A percentile compares a stretch with the other conserved stretches of the same genome.
These are phyloP conservation scores for Populus hybrid DNA, from an alignment of 441 rosid species.

Conservation along the genomic window DNA sequence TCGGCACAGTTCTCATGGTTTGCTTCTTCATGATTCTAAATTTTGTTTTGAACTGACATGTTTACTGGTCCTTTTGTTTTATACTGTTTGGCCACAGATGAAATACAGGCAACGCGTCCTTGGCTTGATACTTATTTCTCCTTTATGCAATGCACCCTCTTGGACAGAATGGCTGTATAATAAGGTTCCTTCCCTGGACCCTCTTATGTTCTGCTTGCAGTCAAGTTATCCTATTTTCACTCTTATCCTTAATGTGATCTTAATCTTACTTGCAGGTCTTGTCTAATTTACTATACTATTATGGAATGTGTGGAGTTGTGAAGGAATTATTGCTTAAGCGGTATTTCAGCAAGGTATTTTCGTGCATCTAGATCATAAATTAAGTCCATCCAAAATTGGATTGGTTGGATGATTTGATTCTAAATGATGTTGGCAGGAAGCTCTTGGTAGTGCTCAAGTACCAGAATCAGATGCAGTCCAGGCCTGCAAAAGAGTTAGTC, in stretches of 20 bases:
- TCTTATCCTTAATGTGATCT: background rate
- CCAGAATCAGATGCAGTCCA: slow-evolving; percentile 84
- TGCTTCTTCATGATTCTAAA: background rate
- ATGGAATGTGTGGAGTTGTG: slow-evolving; percentile 90
- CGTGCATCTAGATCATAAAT: slow-evolving; percentile 4
- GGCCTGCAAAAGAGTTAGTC: slow-evolving; percentile 79
- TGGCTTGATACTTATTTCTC: slow-evolving; percentile 91
- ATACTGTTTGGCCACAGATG: slow-evolving; percentile 44
- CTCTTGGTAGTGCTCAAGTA: slow-evolving; percentile 70
- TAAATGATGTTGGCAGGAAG: slow-evolving; percentile 54
- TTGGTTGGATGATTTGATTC: slow-evolving; percentile 17
- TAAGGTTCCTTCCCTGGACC: slow-evolving; percentile 52
- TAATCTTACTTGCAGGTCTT: slow-evolving; percentile 54
- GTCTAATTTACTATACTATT: slow-evolving; percentile 79
- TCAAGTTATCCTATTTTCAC: slow-evolving; percentile 14
- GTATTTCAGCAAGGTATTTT: slow-evolving; percentile 86
- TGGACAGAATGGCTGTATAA: slow-evolving; percentile 97
- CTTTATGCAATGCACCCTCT: slow-evolving; percentile 87
- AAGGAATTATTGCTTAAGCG: slow-evolving; percentile 83
- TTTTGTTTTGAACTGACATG: background rate
- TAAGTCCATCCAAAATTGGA: background rate
- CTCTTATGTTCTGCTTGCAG: slow-evolving; percentile 5
- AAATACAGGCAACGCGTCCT: slow-evolving; percentile 82
- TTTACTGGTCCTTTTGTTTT: slow-evolving; percentile 15
- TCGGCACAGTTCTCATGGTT: background rate